Conservation (phyloP, 2,329 filamentous ascomycete species). For the Phialophora macrospora region DNA sequence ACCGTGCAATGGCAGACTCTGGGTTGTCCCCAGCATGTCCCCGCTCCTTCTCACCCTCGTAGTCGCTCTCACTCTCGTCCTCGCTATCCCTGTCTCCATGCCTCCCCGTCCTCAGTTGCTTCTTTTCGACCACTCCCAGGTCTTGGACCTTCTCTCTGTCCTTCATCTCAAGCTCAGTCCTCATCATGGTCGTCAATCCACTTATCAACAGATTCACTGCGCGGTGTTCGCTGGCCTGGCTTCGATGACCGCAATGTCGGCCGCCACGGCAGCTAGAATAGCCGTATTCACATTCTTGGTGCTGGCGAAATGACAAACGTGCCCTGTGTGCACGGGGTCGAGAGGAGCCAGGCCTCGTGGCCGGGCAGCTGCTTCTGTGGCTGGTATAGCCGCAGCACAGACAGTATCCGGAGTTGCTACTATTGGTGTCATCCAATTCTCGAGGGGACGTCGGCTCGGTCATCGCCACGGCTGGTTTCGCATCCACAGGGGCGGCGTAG, state of each 20-base stretch:
- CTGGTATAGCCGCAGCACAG: background rate
- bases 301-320: background rate
- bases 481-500: background rate
- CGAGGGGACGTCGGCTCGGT: background rate
- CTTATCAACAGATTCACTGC: constrained; percentile 6
- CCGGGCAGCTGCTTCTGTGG: background rate
- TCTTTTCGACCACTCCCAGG: background rate
- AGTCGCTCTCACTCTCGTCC: background rate
- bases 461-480: background rate
- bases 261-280: constrained; percentile 1
- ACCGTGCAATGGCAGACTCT: background rate
- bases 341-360: background rate
- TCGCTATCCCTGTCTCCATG: background rate
- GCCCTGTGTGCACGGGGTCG: background rate
- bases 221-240: background rate
- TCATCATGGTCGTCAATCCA: constrained; percentile 11
- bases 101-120: background rate
- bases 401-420: background rate
- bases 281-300: background rate
- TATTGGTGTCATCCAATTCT: background rate
- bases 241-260: constrained; percentile 5
- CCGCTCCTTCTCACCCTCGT: background rate
- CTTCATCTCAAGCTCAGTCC: constrained; percentile 7
- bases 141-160: constrained; percentile 6
- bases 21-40: background rate